Evolutionary conservation across 768 basidiomycete genomes (phyloP), one percentile per base, ranked within the genome.

Genomic region (Psilocybe cyanescens): DNA sequence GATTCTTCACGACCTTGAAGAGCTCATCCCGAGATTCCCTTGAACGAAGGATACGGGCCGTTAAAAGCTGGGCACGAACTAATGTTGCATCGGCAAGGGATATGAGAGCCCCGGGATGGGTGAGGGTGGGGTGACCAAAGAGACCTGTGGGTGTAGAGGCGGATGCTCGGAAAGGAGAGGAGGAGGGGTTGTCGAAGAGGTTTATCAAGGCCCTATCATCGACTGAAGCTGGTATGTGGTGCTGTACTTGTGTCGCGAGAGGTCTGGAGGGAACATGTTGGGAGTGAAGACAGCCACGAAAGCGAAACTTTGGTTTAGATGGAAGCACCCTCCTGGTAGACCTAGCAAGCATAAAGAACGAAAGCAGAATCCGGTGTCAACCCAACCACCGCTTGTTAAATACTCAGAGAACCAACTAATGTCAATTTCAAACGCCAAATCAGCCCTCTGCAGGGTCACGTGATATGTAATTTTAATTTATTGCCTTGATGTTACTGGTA

Each of bases 1-100:
- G 78, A 73, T 97, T 97, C 81, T 98, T 98, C 62, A 98, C 93
- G 8, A 94, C 94, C 75, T 89, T 85, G 62, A 88, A 79, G 51
- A 97, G 80, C 73, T 97, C 95, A 55, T 80, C 75, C 39, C 86
- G 82, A 3, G 91, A 90, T 69, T 90, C 81, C 69, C 86, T 80
- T 8, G 92, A 90, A 12, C 84, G 82, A 53, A 91, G 75, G 28
- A 99, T 93, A 46, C 97, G 88, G 58, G 90, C 84, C 14, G 97
- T 96, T 56, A 99, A 82, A 31, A 91, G 75, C 64, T 88, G 85
- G 5, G 94, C 95, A 47, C 94, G 90, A 14, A 86, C 74, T 29
- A 95, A 81, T 16, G 96, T 96, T 29, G 91, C 86, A 56, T 90
- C 81, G 28, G 95, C 88, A 24, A 99, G 81, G 1, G 83, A 79